Conservation (phyloP, 2,329 filamentous ascomycete genomes). For the Sclerotinia trifoliorum region DNA sequence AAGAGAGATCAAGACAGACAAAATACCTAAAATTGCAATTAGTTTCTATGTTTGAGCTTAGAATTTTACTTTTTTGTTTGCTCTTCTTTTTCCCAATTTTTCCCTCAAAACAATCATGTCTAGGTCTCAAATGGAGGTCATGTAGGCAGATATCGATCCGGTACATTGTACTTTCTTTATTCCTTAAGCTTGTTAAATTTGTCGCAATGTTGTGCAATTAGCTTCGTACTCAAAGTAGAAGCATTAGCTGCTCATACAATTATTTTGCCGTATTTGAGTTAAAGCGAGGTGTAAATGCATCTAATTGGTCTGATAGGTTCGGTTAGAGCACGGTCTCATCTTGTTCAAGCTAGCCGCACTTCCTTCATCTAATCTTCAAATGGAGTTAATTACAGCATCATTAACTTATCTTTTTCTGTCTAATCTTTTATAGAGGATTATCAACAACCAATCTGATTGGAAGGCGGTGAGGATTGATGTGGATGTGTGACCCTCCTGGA, state of each 20-base stretch:
- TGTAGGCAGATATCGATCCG: background rate
- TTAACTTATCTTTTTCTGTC: background rate
- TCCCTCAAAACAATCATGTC: background rate
- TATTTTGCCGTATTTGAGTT: background rate
- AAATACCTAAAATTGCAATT: background rate
- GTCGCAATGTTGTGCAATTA: background rate
- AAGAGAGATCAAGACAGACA: background rate
- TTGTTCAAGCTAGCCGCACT: background rate
- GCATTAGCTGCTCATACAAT: background rate
- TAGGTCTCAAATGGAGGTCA: background rate
- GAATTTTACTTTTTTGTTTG: background rate
- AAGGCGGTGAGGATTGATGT: background rate
- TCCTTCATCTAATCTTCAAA: background rate
- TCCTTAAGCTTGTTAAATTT: background rate
- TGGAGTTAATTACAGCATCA: background rate
- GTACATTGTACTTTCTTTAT: background rate
- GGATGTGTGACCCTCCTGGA: background rate
- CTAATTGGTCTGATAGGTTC: constrained; percentile 12
- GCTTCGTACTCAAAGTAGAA: background rate
- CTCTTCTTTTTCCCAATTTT: background rate
- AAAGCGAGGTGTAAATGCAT: background rate
- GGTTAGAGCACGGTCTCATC: background rate
- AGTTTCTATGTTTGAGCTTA: background rate
- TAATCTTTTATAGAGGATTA: background rate
- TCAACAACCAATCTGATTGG: background rate